A percentile compares a stretch with the other conserved stretches of the same genome.
Evolutionary conservation across 2,329 filamentous ascomycete genomes (phyloP).

Genomic region (Paecilomyces sp.): DNA sequence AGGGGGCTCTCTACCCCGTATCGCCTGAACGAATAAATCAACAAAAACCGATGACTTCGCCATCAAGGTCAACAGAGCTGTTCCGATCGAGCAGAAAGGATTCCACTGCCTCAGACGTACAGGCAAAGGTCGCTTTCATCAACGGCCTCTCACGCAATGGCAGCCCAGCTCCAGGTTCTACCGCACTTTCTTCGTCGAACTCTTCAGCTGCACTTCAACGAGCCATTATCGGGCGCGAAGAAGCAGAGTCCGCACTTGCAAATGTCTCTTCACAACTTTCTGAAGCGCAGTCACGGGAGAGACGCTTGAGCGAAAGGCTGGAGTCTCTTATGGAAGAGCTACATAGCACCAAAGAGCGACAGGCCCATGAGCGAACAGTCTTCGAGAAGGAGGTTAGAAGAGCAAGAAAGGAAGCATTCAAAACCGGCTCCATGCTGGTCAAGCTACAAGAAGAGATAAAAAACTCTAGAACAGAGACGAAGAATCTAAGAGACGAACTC

Average conservation of each 20-base stretch:
- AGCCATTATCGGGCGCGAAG: conserved; percentile 39
- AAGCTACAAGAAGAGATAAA: conserved; percentile 48
- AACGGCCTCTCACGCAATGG: conserved; percentile 35
- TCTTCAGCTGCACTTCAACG: conserved; percentile 36
- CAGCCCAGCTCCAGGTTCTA: conserved; percentile 19
- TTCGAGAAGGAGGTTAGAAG: conserved; percentile 53
- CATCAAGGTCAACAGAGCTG: conserved; percentile 29
- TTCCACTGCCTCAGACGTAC: conserved; percentile 36
- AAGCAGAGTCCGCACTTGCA: conserved; percentile 34
- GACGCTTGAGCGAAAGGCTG: conserved; percentile 37
- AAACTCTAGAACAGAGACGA: conserved; percentile 36
- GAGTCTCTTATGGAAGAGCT: conserved; percentile 46
- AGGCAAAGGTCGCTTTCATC: conserved; percentile 42
- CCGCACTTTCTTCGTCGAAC: conserved; percentile 28
- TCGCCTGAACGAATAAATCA: conserved; percentile 46
- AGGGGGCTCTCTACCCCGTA: conserved; percentile 34
- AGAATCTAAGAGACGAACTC: conserved; percentile 47
- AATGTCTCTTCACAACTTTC: conserved; percentile 28
- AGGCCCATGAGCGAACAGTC: conserved; percentile 39
- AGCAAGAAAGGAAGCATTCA: conserved; percentile 52
- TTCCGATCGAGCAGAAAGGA: conserved; percentile 29
- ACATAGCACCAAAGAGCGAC: conserved; percentile 43
- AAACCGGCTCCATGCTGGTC: conserved; percentile 47
- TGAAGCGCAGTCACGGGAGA: conserved; percentile 37
- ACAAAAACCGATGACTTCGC: conserved; percentile 34